Percentiles rank a stretch among this genome's conserved stretches.
These are phyloP conservation scores for Xylariales sp. DNA, from an alignment of 2,329 filamentous ascomycete genomes.

Conservation along the genomic window DNA sequence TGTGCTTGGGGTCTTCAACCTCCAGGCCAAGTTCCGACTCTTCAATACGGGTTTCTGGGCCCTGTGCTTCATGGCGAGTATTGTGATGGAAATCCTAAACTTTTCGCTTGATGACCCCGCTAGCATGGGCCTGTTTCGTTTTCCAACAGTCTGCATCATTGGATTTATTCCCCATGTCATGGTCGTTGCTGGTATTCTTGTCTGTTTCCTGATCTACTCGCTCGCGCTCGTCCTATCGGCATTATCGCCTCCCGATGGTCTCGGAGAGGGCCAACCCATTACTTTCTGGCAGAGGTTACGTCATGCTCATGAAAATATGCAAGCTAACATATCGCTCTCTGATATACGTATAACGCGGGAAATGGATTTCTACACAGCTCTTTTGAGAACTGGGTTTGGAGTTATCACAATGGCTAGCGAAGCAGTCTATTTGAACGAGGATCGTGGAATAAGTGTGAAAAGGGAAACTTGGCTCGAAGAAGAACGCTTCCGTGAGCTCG, in stretches of 20 bases:
- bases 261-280: conserved; percentile 23
- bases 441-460: conserved; percentile 67
- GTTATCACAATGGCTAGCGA: conserved; percentile 91
- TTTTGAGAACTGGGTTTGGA: conserved; percentile 81
- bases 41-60: conserved; percentile 88
- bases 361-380: conserved; percentile 93
- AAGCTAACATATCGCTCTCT: conserved; percentile 82
- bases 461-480: conserved; percentile 89
- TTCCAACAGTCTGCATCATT: conserved; percentile 91
- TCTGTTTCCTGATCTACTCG: conserved; percentile 73
- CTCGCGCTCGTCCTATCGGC: conserved; percentile 75
- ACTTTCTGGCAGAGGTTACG: conserved; percentile 57
- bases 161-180: conserved; percentile 94
- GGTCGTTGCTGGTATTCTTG: conserved; percentile 71
- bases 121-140: conserved; percentile 68
- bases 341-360: conserved; percentile 76
- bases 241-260: conserved; percentile 54
- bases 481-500: conserved; percentile 74
- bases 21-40: conserved; percentile 76
- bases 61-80: conserved; percentile 80
- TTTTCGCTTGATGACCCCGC: conserved; percentile 58
- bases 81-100: conserved; percentile 68
- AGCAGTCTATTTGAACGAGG: conserved; percentile 93
- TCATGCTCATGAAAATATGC: conserved; percentile 81
- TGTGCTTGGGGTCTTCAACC: conserved; percentile 71